Percentiles rank a stretch among this genome's conserved stretches.
Conservation (phyloP, 192 early-diverging fungal species). For the Podila epicladia region DNA sequence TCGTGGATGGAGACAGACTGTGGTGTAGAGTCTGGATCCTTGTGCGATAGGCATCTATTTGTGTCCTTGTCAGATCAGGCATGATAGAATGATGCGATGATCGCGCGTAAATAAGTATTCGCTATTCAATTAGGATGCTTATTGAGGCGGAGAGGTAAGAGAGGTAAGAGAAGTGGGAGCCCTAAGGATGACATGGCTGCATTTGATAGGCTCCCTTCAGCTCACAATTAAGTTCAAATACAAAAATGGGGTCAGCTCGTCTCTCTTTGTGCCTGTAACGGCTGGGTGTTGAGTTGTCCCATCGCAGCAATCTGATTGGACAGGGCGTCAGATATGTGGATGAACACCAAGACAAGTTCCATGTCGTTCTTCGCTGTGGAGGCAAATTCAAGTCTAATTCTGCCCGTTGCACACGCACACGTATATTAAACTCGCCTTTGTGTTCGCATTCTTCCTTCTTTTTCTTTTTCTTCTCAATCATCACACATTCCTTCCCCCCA, state of each 20-base stretch:
- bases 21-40: no score
- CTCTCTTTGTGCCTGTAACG: neutral
- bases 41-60: no score
- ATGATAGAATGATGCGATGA: no score
- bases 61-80: no score
- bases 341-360: neutral
- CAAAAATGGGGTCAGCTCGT: neutral
- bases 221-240: no score
- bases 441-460: neutral
- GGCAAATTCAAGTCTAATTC: neutral
- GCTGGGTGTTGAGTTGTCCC: neutral
- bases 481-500: neutral
- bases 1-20: no score
- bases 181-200: no score
- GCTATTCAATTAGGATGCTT: no score
- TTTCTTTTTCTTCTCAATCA: slow-evolving; percentile 3
- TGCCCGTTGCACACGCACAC: neutral
- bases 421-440: neutral
- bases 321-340: neutral
- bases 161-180: no score
- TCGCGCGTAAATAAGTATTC: no score
- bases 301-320: slow-evolving; percentile 4
- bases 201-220: no score
- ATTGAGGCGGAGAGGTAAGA: no score
- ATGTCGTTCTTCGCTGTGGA: neutral